Conservation (phyloP, 257 asterid genomes). For the Primulina huaijiensis region DNA sequence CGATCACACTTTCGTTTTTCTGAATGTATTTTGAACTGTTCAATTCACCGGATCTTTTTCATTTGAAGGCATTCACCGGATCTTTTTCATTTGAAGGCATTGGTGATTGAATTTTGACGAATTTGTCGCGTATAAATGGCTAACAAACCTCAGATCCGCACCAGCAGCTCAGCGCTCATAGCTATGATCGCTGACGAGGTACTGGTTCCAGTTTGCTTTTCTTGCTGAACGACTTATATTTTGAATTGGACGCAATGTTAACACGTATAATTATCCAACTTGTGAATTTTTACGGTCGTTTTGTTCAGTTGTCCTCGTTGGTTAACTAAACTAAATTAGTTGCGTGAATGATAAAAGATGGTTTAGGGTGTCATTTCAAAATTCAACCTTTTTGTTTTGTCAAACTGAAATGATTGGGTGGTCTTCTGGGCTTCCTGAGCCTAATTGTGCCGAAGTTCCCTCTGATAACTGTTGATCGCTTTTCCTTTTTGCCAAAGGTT, state of each 20-base stretch:
- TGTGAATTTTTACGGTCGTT: too few species aligned
- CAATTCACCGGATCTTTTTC: too few species aligned
- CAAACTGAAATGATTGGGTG: neutral
- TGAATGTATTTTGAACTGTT: neutral
- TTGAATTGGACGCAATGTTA: neutral
- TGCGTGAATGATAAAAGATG: neutral
- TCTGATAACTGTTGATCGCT: neutral
- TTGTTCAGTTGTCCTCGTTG: neutral
- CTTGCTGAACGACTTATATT: neutral
- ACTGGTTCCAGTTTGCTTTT: slow-evolving; percentile 10
- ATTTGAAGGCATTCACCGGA: neutral
- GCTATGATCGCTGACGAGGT: slow-evolving; percentile 99
- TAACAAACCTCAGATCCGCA: slow-evolving; percentile 70
- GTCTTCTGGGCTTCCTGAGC: neutral
- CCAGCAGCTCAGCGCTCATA: slow-evolving; percentile 78
- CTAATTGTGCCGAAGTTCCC: neutral
- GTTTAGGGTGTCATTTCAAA: neutral
- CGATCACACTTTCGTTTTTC: neutral
- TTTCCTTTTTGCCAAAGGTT: neutral
- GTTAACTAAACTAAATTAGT: neutral
- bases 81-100: neutral
- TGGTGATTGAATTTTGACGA: neutral
- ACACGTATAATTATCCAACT: neutral
- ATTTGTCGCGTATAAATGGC: slow-evolving; percentile 49
- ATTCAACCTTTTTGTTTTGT: neutral